A percentile compares a stretch with the other conserved stretches of the same genome.
These are phyloP conservation scores for Furcasterigmium furcatum DNA, from an alignment of 2,329 filamentous ascomycete genomes.

Conservation along the genomic window DNA sequence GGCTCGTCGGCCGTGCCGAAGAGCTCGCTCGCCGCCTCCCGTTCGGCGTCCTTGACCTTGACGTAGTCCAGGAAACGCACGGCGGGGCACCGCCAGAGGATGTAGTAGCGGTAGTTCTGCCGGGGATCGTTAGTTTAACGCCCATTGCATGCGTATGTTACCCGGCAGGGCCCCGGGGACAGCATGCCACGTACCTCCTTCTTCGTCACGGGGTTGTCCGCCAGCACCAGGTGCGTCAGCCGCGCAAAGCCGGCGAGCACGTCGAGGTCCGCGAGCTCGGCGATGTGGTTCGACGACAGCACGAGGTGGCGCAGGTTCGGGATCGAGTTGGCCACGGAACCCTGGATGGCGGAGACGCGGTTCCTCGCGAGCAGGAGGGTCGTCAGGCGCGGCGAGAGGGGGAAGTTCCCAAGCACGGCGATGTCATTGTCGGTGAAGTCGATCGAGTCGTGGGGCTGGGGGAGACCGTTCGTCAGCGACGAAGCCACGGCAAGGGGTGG, in stretches of 20 bases:
- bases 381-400: constrained; percentile 80
- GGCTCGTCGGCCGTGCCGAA: constrained; percentile 80
- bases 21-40: constrained; percentile 70
- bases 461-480: constrained; percentile 5
- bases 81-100: constrained; percentile 80
- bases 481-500: constrained; percentile 2
- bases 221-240: constrained; percentile 75
- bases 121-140: too few species aligned
- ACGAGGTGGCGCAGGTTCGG: constrained; percentile 82
- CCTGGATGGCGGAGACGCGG: constrained; percentile 78
- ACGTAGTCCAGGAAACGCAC: constrained; percentile 90
- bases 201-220: constrained; percentile 86
- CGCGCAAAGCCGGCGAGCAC: constrained; percentile 65
- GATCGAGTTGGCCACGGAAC: constrained; percentile 68
- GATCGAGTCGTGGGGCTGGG: constrained; percentile 88
- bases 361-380: constrained; percentile 90
- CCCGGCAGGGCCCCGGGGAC: too few species aligned
- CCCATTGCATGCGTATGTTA: too few species aligned
- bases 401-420: constrained; percentile 84
- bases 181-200: constrained; percentile 69
- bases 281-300: constrained; percentile 77
- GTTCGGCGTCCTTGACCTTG: constrained; percentile 86
- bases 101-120: constrained; percentile 88
- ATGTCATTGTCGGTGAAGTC: constrained; percentile 99
- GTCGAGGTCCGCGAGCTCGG: constrained; percentile 84